Conservation (phyloP, 2,329 filamentous ascomycete genomes). For the Scedosporium dehoogii region DNA sequence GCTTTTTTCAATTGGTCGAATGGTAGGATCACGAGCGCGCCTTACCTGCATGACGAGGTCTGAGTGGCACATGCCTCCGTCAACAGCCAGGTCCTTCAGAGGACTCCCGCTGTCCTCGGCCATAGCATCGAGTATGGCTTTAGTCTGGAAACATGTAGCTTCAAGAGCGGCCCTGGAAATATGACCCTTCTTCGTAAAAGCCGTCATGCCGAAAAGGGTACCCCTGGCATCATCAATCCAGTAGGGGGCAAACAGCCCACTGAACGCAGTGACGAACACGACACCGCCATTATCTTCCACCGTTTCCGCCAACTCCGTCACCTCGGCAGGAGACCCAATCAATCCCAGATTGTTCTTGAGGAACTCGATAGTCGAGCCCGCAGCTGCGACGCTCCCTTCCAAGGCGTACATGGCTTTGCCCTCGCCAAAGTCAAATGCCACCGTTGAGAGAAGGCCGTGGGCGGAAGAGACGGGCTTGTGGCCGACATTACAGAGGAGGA, state of each 20-base stretch:
- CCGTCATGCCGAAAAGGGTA: constrained; percentile 77
- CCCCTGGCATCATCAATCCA: constrained; percentile 92
- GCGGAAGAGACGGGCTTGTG: constrained; percentile 75
- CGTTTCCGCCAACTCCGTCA: constrained; percentile 39
- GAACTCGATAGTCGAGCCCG: constrained; percentile 72
- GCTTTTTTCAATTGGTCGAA: not conserved
- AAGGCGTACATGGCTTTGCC: constrained; percentile 63
- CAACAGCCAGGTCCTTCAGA: constrained; percentile 67
- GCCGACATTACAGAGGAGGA: constrained; percentile 82
- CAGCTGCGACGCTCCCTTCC: constrained; percentile 76
- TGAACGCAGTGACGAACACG: constrained; percentile 83
- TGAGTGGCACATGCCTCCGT: constrained; percentile 83
- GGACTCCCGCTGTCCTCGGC: constrained; percentile 71
- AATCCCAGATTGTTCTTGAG: constrained; percentile 55
- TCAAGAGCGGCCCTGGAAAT: constrained; percentile 84
- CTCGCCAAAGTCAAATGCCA: constrained; percentile 71
- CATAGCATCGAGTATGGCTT: constrained; percentile 87
- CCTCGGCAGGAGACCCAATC: constrained; percentile 37
- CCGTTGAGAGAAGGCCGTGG: constrained; percentile 71
- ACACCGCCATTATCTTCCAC: constrained; percentile 70
- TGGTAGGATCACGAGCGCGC: not conserved
- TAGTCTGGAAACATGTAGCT: constrained; percentile 86
- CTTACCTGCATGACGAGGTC: constrained; percentile 65
- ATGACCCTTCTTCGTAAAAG: constrained; percentile 76
- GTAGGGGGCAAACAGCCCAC: constrained; percentile 83